Evolutionary conservation across 768 basidiomycete genomes (phyloP), one percentile per base, ranked within the genome.

Genomic region (Kwoniella sp.): DNA sequence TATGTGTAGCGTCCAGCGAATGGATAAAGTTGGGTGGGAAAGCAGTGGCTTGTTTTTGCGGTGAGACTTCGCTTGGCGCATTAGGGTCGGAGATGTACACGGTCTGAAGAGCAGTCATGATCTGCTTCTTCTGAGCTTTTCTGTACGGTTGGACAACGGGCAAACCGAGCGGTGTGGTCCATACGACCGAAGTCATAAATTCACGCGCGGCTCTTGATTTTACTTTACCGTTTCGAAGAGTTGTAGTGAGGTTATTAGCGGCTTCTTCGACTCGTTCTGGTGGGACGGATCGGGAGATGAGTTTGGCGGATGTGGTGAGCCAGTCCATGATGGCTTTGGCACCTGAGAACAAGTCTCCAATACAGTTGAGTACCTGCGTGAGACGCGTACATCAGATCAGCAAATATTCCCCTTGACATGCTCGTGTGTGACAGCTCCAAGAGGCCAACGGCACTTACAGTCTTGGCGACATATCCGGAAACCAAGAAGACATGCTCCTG

Each of bases 11-110:
- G 78, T 99, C 96, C 27, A 99, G 84, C 74, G 90, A 91, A 78
- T 99, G 96, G 56, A 99, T 92, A 74, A 95, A 98, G 82, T 99
- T 99, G 52, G 96, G 96, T 4, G 96, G 95, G 87, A 99, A 98
- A 0, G 96, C 96, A 17, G 92, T 87, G 0, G 92, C 90, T 79
- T 99, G 95, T 79, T 96, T 96, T 62, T 83, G 67, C 0, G 90
- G 79, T 69, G 91, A 90, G 49, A 97, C 93, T 85, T 91, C 86
- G 21, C 88, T 83, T 1, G 88, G 86, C 0, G 84, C 79, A 64
- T 88, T 86, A 0, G 93, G 92, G 79, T 99, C 95, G 40, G 88
- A 86, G 69, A 98, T 93, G 79, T 83, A 94, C 12, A 98, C 88
- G 5, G 88, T 87, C 81, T 97, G 92, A 62, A 97, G 76, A 10